Evolutionary conservation across 495 filamentous ascomycete species (phyloP), one percentile per base, ranked within the genome.

Genomic region (Terfezia boudieri): DNA sequence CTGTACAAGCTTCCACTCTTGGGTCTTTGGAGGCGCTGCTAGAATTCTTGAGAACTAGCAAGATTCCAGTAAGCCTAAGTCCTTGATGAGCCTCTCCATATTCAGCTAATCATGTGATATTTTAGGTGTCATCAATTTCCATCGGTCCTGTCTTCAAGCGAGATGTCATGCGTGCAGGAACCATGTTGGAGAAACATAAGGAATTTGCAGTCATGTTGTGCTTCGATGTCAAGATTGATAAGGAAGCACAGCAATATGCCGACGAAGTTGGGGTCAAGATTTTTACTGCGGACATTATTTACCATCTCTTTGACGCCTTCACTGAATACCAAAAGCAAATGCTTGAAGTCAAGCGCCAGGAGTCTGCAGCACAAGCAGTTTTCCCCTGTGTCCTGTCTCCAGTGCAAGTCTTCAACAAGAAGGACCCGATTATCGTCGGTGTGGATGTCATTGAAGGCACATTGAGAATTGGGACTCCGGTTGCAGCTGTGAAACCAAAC

Each of bases 191-290:
- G 71, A 95, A 95, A 69, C 77, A 80, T 49, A 86, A 85, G 61
- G 90, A 99, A 66, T 64, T 52, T 22, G 92, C 92, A 23, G 86
- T 96, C 67, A 99, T 99, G 92, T 81, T 99, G 17, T 96, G 92
- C 67, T 99, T 99, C 74, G 92, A 99, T 65, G 92, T 99, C 67
- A 94, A 94, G 72, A 83, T 99, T 22, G 92, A 99, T 69, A 95
- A 94, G 68, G 92, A 99, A 62, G 92, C 92, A 1, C 76, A 81
- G 61, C 74, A 74, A 12, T 94, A 96, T 60, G 92, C 92, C 43
- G 84, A 94, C 9, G 87, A 95, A 53, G 78, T 94, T 41, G 89
- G 89, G 36, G 84, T 99, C 66, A 99, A 94, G 75, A 85, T 99
- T 63, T 96, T 96, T 73, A 93, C 86, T 0, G 92, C 92, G 7